Percentiles rank a stretch among this genome's conserved stretches.
These are phyloP conservation scores for Rhynchospora breviuscula DNA, from an alignment of 176 grass and related monocot genomes.

Conservation along the genomic window DNA sequence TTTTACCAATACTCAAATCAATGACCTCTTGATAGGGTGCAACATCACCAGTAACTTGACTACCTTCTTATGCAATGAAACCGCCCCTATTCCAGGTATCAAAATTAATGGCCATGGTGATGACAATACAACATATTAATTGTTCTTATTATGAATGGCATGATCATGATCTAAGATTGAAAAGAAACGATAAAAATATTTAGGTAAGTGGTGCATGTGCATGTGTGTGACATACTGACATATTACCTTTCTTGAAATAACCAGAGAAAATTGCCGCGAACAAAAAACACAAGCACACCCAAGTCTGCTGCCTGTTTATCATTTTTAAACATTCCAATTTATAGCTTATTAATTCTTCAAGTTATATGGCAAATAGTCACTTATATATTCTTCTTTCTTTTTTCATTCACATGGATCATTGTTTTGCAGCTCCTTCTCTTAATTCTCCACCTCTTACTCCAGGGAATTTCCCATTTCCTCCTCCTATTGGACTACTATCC, in stretches of 20 bases:
- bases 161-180: background rate
- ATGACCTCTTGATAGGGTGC: background rate
- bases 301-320: background rate
- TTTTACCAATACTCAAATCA: background rate
- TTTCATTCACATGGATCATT: background rate
- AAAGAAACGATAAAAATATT: background rate
- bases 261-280: background rate
- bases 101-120: background rate
- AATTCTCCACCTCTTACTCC: background rate
- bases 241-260: background rate
- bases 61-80: background rate
- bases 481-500: background rate
- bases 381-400: background rate
- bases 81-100: background rate
- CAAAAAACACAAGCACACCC: too few relatives aligned
- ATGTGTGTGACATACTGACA: background rate
- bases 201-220: background rate
- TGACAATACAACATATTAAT: too few relatives aligned
- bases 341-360: too few relatives aligned
- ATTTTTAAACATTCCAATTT: background rate
- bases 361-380: background rate
- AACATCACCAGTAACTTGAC: background rate
- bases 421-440: background rate
- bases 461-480: background rate
- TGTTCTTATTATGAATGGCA: background rate